These are phyloP conservation scores for Solanum medicagineum DNA, from an alignment of 257 asterid genomes.

Conservation along the genomic window DNA sequence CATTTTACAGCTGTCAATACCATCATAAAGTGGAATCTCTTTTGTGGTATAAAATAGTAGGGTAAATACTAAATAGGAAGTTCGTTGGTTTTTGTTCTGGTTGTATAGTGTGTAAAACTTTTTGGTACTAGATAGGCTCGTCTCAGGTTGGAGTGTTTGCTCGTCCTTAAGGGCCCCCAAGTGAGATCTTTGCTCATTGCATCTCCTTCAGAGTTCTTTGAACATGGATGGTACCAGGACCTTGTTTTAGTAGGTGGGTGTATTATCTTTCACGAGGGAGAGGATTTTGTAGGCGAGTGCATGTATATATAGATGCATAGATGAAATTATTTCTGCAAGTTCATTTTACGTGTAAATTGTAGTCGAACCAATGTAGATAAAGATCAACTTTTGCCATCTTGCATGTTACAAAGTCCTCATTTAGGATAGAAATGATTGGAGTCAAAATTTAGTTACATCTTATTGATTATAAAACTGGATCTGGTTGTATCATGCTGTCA, in stretches of 20 bases:
- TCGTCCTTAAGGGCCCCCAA: background rate
- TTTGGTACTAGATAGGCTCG: background rate
- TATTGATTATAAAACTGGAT: background rate
- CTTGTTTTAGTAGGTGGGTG: background rate
- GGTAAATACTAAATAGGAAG: background rate
- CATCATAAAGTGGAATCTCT: background rate
- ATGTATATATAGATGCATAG: background rate
- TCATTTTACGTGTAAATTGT: background rate
- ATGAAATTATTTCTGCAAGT: background rate
- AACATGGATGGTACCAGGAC: background rate
- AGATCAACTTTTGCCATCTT: background rate
- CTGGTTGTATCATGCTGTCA: background rate
- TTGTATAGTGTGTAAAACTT: background rate
- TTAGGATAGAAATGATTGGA: background rate
- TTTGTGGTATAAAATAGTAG: background rate
- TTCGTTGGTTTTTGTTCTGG: too few species aligned
- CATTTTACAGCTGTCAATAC: background rate
- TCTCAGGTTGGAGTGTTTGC: background rate
- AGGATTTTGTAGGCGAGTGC: background rate
- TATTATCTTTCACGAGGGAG: background rate
- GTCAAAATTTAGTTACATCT: background rate
- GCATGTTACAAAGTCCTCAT: background rate
- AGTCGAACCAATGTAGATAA: background rate
- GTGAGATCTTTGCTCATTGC: background rate
- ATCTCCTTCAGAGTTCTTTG: background rate